Evolutionary conservation across 148 eudicot genomes (phyloP).

Genomic region (Persicaria tinctoria): DNA sequence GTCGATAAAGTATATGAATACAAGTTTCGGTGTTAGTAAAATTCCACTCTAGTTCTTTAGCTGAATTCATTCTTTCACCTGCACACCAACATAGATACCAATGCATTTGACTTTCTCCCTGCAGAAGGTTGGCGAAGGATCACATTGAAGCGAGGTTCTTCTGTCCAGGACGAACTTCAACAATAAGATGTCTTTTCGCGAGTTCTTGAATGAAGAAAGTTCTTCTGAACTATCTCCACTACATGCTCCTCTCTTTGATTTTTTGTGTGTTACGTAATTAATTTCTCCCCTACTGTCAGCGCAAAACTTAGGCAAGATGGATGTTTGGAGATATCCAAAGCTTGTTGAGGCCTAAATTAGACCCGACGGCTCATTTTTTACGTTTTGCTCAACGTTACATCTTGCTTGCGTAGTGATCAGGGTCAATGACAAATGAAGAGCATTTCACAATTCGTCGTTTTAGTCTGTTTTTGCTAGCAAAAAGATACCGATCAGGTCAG

Average conservation of each 20-base stretch:
- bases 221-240: not conserved
- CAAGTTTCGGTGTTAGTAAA: not conserved
- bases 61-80: not conserved
- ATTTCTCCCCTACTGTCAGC: not conserved
- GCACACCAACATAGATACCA: not conserved
- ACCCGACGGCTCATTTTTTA: not conserved
- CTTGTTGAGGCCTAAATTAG: not conserved
- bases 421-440: not conserved
- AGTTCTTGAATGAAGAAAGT: not conserved
- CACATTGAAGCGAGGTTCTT: not conserved
- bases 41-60: not conserved
- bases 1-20: not conserved
- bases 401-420: not conserved
- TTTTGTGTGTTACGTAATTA: not conserved
- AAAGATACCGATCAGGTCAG: no score
- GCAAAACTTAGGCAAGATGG: not conserved
- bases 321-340: not conserved
- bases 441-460: no score
- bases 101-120: not conserved
- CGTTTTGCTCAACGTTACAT: not conserved
- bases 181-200: not conserved
- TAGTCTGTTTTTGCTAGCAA: no score
- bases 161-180: not conserved
- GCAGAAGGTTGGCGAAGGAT: conserved; percentile 8
- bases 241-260: not conserved